Evolutionary conservation across 1,284 basidiomycete species (phyloP), one percentile per base, ranked within the genome.

Genomic region (Vanrija pseudolonga): DNA sequence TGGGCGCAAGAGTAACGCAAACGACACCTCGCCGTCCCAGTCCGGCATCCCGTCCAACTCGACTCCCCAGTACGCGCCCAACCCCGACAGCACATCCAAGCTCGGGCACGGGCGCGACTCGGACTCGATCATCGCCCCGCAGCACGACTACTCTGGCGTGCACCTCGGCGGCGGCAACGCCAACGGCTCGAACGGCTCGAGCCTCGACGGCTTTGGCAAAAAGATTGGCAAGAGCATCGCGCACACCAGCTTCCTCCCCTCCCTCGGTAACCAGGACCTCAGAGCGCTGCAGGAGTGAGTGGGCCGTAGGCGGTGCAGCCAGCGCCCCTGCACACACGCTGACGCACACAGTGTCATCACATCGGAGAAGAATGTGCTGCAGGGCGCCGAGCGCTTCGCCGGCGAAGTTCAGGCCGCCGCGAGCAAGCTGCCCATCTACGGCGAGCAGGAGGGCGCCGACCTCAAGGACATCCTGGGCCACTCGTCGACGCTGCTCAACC

Each of bases 381-480:
- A 82, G 50, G 83, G 85, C 83, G 88, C 78, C 59, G 85, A 77
- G 49, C 63, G 64, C 20, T 58, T 74, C 15, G 65, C 68, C 85
- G 36, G 84, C 87, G 72, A 86, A 80, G 69, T 80, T 86, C 22
- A 85, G 82, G 89, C 87, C 68, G 85, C 89, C 1, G 83, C 87
- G 0, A 86, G 90, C 60, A 83, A 87, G 0, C 76, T 96, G 55
- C 82, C 85, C 47, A 71, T 79, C 20, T 97, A 92, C 87, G 90
- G 89, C 5, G 75, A 81, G 38, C 85, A 87, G 19, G 91, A 96
- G 76, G 93, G 93, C 6, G 88, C 92, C 42, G 94, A 96, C 51
- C 61, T 65, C 6, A 68, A 92, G 84, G 90, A 96, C 66, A 84
- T 87, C 24, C 81, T 92, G 6, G 80, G 80, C 18, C 86, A 88